Evolutionary conservation across 2,329 filamentous ascomycete species (phyloP).

Genomic region (Zymoseptoria brevis): DNA sequence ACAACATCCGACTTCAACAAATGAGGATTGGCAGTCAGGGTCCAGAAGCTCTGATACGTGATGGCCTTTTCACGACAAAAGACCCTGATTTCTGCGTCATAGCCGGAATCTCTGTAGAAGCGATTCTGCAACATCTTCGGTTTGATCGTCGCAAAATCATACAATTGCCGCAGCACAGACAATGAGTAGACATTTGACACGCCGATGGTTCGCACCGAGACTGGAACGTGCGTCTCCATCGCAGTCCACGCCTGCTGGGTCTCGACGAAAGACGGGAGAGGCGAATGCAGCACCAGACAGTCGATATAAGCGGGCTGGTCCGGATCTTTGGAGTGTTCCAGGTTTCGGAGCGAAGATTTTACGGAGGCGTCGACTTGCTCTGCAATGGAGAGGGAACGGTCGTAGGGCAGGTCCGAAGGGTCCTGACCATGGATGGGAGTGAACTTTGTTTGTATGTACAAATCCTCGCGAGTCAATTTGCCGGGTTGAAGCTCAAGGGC

Average conservation of each 20-base stretch:
- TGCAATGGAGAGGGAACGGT: constrained; percentile 48
- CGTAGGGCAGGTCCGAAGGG: constrained; percentile 53
- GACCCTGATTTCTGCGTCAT: constrained; percentile 52
- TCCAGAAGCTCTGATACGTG: constrained; percentile 55
- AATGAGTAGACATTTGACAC: constrained; percentile 64
- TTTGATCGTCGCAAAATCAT: constrained; percentile 40
- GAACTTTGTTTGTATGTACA: constrained; percentile 83
- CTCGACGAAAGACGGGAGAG: constrained; percentile 42
- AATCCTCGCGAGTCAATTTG: constrained; percentile 49
- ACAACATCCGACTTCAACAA: constrained; percentile 45
- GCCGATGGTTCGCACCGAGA: constrained; percentile 58
- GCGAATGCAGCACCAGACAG: constrained; percentile 52
- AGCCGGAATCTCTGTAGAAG: constrained; percentile 54
- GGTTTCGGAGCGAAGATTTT: constrained; percentile 56
- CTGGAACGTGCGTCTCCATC: constrained; percentile 59
- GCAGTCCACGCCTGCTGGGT: constrained; percentile 59
- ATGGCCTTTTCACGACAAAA: constrained; percentile 48
- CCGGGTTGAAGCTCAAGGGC: constrained; percentile 50
- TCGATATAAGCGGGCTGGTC: constrained; percentile 46
- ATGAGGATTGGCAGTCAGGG: constrained; percentile 50
- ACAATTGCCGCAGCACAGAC: constrained; percentile 47
- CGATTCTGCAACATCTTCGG: constrained; percentile 67
- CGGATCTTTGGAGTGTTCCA: constrained; percentile 38
- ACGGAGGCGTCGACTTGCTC: constrained; percentile 62
- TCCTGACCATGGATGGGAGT: constrained; percentile 59